Conservation (phyloP, 1,284 basidiomycete species). For the Ustilago crameri region DNA sequence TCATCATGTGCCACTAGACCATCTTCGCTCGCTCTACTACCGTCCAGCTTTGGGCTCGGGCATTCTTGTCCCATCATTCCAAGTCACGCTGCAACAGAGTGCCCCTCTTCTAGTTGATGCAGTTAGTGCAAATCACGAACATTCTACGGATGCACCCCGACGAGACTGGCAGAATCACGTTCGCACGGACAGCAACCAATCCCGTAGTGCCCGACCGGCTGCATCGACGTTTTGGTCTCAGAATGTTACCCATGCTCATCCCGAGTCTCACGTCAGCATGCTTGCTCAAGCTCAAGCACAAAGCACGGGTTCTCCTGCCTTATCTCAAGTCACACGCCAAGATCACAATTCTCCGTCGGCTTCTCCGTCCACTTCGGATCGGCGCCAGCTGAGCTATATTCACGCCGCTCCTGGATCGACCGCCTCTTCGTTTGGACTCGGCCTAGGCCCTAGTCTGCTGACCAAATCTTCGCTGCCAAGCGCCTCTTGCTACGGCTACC, state of each 20-base stretch:
- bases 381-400: conserved; percentile 39
- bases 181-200: conserved; percentile 27
- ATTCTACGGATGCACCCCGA: too few relatives aligned
- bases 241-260: conserved; percentile 34
- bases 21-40: conserved; percentile 47
- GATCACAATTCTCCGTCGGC: not conserved
- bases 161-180: conserved; percentile 15
- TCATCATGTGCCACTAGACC: conserved; percentile 38
- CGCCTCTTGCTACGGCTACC: conserved; percentile 71
- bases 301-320: not conserved
- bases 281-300: conserved; percentile 22
- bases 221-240: conserved; percentile 42
- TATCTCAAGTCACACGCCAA: conserved; percentile 1
- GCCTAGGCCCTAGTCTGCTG: conserved; percentile 9
- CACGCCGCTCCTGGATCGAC: conserved; percentile 34
- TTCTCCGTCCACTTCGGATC: conserved; percentile 1
- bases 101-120: conserved; percentile 2
- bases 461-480: too few relatives aligned
- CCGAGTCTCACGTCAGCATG: conserved; percentile 41
- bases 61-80: conserved; percentile 31
- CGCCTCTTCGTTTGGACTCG: conserved; percentile 14
- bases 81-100: conserved; percentile 4
- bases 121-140: too few relatives aligned
- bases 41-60: conserved; percentile 42
- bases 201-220: conserved; percentile 7